Evolutionary conservation across 2,329 filamentous ascomycete genomes (phyloP).

Genomic region (Thermothelomyces thermophilus): DNA sequence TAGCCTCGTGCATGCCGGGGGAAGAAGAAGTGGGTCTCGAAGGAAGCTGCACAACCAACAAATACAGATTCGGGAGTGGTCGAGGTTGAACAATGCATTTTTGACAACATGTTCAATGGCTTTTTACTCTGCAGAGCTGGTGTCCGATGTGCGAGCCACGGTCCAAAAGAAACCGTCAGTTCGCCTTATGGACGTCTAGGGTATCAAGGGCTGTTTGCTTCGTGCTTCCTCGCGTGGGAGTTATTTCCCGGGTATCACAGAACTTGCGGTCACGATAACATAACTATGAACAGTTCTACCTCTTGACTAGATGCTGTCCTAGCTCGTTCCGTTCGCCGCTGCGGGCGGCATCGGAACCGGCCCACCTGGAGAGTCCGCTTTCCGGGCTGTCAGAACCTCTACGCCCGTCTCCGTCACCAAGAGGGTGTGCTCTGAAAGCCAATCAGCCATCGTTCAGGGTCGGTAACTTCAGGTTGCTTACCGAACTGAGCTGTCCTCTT

Average conservation of each 20-base stretch:
- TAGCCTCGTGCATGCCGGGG: slow-evolving; percentile 15
- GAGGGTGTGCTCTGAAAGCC: slow-evolving; percentile 63
- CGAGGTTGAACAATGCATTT: too few species aligned
- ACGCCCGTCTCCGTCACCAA: slow-evolving; percentile 79
- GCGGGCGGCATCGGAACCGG: slow-evolving; percentile 54
- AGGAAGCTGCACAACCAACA: background rate
- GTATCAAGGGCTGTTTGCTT: background rate
- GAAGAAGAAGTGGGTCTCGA: background rate
- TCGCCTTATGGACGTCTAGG: too few species aligned
- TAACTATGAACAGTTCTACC: slow-evolving; percentile 12
- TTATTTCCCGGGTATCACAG: slow-evolving; percentile 3
- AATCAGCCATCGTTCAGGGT: slow-evolving; percentile 2
- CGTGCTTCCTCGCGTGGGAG: background rate
- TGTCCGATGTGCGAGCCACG: too few species aligned
- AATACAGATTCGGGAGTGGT: background rate
- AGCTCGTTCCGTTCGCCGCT: slow-evolving; percentile 6
- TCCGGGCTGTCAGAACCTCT: slow-evolving; percentile 71
- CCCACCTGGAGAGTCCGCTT: slow-evolving; percentile 68
- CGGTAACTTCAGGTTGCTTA: slow-evolving; percentile 36
- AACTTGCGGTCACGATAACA: background rate
- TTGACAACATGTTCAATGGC: too few species aligned
- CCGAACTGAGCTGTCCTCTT: slow-evolving; percentile 88
- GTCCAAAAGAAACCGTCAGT: too few species aligned
- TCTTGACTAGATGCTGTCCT: slow-evolving; percentile 30
- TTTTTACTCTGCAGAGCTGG: too few species aligned